Conservation (phyloP, 2,329 filamentous ascomycete genomes). For the Neofusicoccum cordaticola region DNA sequence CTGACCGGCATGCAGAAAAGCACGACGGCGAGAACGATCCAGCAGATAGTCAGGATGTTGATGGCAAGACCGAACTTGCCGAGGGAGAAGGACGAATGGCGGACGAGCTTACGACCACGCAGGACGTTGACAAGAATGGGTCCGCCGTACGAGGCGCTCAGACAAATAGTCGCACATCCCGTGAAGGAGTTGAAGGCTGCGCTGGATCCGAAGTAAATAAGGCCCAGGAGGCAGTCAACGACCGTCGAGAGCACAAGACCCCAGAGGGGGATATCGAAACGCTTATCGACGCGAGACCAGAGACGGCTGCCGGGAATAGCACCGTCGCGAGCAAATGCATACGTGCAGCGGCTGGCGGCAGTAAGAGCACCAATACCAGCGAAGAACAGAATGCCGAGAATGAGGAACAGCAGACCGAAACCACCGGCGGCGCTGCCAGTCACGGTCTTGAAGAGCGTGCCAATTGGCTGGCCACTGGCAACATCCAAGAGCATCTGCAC, state of each 20-base stretch:
- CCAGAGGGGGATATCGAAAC: slow-evolving; percentile 67
- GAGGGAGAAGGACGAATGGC: slow-evolving; percentile 64
- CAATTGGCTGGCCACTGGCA: slow-evolving; percentile 72
- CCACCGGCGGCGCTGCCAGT: slow-evolving; percentile 71
- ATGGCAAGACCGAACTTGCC: slow-evolving; percentile 66
- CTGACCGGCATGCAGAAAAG: slow-evolving; percentile 70
- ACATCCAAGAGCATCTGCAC: slow-evolving; percentile 62
- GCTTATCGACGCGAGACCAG: slow-evolving; percentile 64
- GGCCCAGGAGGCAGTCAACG: slow-evolving; percentile 68
- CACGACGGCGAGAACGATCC: slow-evolving; percentile 68
- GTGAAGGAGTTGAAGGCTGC: slow-evolving; percentile 80
- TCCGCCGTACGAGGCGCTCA: slow-evolving; percentile 71
- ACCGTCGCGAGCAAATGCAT: slow-evolving; percentile 72
- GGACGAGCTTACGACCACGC: slow-evolving; percentile 64
- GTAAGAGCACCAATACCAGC: slow-evolving; percentile 73
- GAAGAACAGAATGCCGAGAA: slow-evolving; percentile 74
- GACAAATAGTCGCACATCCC: slow-evolving; percentile 74
- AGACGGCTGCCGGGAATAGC: slow-evolving; percentile 68
- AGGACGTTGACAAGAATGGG: slow-evolving; percentile 71
- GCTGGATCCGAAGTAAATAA: slow-evolving; percentile 76
- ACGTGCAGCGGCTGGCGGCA: slow-evolving; percentile 70
- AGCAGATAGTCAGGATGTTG: slow-evolving; percentile 65
- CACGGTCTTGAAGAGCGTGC: slow-evolving; percentile 70
- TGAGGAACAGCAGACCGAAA: slow-evolving; percentile 71
- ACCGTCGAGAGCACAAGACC: slow-evolving; percentile 66